These are phyloP conservation scores for Kuraishia capsulata DNA, from an alignment of 805 yeast species.

Conservation along the genomic window DNA sequence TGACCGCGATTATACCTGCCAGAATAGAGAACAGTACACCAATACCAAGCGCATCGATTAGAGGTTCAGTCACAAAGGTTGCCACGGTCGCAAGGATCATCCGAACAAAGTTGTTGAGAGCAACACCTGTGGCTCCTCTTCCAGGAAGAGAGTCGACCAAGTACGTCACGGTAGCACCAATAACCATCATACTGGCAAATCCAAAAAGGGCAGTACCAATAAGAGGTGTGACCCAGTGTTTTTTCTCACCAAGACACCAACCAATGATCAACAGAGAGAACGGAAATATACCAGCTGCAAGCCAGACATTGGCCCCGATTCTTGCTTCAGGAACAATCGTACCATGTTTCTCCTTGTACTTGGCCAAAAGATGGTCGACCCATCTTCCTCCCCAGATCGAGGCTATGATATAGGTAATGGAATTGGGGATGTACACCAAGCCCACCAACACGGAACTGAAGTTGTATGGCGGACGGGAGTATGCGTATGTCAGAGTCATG, in stretches of 20 bases:
- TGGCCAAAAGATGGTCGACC: conserved; percentile 53
- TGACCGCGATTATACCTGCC: conserved; percentile 43
- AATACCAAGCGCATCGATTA: conserved; percentile 54
- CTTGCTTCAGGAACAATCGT: conserved; percentile 68
- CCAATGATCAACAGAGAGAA: conserved; percentile 67
- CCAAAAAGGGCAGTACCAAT: conserved; percentile 80
- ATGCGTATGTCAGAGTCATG: conserved; percentile 59
- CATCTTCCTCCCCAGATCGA: conserved; percentile 77
- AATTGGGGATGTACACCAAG: conserved; percentile 73
- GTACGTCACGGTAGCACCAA: conserved; percentile 74
- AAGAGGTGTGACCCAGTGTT: conserved; percentile 72
- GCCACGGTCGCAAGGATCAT: conserved; percentile 69
- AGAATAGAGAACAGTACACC: conserved; percentile 66
- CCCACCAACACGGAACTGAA: conserved; percentile 63
- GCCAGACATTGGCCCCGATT: conserved; percentile 61
- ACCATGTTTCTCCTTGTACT: conserved; percentile 50
- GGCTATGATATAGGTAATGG: conserved; percentile 66
- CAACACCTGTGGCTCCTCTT: conserved; percentile 83
- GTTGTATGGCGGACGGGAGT: conserved; percentile 58
- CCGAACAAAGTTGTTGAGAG: conserved; percentile 68
- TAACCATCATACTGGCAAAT: conserved; percentile 73
- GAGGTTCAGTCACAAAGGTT: conserved; percentile 67
- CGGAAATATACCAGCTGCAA: conserved; percentile 57
- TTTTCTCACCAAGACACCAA: conserved; percentile 63
- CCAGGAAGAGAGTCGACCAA: conserved; percentile 82